Conservation (phyloP, 2,329 filamentous ascomycete genomes). For the Aspergillus flavus region DNA sequence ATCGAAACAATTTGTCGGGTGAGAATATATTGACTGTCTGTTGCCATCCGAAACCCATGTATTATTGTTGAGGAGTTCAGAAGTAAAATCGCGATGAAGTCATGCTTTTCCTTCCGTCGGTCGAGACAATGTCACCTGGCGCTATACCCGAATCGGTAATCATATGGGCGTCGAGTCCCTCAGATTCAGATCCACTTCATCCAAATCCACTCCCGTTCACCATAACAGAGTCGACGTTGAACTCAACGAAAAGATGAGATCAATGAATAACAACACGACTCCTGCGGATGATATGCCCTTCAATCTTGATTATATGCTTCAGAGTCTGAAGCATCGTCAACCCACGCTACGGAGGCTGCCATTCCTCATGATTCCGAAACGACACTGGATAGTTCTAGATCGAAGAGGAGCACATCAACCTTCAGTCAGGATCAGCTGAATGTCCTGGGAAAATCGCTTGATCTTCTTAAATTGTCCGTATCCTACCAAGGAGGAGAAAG, state of each 20-base stretch:
- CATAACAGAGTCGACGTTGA: neutral
- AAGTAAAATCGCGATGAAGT: neutral
- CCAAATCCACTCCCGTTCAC: neutral
- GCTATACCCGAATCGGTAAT: neutral
- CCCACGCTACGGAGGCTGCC: neutral
- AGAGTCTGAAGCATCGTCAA: neutral
- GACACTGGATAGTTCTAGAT: neutral
- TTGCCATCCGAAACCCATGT: neutral
- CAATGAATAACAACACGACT: neutral
- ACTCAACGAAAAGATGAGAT: neutral
- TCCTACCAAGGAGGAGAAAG: slow-evolving; percentile 77
- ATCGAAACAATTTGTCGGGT: neutral
- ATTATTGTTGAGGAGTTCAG: neutral
- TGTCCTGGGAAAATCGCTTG: neutral
- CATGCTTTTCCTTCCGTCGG: neutral
- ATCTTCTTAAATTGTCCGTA: slow-evolving; percentile 2
- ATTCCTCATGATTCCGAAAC: neutral
- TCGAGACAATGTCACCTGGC: neutral
- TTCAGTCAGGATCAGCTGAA: neutral
- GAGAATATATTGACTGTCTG: neutral
- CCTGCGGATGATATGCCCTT: neutral
- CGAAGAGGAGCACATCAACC: neutral
- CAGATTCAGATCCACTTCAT: neutral
- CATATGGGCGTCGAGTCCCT: neutral
- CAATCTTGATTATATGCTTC: neutral